Evolutionary conservation across 2,329 filamentous ascomycete genomes (phyloP).

Genomic region (Xylariaceae sp.): DNA sequence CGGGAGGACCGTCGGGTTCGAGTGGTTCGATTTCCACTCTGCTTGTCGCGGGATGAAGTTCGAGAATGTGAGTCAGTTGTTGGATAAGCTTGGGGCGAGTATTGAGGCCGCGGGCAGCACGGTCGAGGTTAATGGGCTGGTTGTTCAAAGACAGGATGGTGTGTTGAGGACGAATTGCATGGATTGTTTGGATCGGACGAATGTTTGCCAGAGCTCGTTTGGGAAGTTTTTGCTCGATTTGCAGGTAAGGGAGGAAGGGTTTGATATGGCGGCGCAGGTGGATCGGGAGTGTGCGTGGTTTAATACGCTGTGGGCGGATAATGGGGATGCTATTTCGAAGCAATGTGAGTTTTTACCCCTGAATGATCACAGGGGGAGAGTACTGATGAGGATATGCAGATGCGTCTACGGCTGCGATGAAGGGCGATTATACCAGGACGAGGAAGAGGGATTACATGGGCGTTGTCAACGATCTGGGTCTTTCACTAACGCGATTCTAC

Average conservation of each 20-base stretch:
- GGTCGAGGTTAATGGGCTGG: conserved; percentile 44
- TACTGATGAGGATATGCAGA: conserved; percentile 35
- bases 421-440: conserved; percentile 93
- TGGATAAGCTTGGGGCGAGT: conserved; percentile 63
- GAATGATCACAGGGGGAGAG: background rate
- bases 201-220: conserved; percentile 90
- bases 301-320: conserved; percentile 95
- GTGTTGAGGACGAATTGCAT: conserved; percentile 95
- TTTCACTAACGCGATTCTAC: conserved; percentile 74
- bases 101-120: conserved; percentile 70
- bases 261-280: conserved; percentile 66
- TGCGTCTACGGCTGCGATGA: conserved; percentile 89
- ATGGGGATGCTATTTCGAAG: conserved; percentile 90
- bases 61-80: conserved; percentile 79
- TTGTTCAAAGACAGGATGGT: conserved; percentile 57
- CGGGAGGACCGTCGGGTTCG: conserved; percentile 56
- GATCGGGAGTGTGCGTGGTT: conserved; percentile 88
- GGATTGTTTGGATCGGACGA: conserved; percentile 95
- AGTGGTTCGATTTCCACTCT: conserved; percentile 97
- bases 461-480: conserved; percentile 81
- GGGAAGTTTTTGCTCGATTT: conserved; percentile 75
- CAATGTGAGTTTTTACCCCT: conserved; percentile 49
- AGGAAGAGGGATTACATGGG: conserved; percentile 86
- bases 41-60: conserved; percentile 96
- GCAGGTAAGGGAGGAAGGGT: conserved; percentile 71